phyloP scores from a whole-genome alignment of 148 eudicot genomes.

The Silene latifolia region DNA sequence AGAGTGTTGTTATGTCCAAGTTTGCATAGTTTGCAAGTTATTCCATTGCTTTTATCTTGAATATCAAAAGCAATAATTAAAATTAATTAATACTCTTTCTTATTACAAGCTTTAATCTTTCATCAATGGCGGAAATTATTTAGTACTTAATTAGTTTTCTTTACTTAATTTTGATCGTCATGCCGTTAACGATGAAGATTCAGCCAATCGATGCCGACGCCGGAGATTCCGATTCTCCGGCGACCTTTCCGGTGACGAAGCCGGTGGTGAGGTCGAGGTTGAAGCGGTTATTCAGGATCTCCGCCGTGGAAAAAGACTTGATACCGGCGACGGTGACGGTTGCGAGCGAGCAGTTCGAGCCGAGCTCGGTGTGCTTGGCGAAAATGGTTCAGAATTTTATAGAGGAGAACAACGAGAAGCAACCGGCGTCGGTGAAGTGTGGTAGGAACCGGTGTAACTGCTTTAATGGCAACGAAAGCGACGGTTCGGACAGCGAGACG shows the following conservation, averaged over 20 bases:
- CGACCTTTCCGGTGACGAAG: constrained; percentile 16
- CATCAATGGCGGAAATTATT: constrained; percentile 12
- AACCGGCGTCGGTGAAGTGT: neutral
- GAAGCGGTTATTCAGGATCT: constrained; percentile 53
- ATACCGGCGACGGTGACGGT: constrained; percentile 16
- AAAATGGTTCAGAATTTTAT: constrained; percentile 88
- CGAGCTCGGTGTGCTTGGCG: constrained; percentile 74
- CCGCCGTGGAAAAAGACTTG: constrained; percentile 39
- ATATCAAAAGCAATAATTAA: constrained; percentile 16
- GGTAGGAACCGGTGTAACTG: neutral
- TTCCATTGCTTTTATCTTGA: constrained; percentile 33
- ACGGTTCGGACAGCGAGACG: neutral
- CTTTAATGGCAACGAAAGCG: neutral
- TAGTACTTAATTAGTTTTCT: neutral
- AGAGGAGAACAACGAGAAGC: constrained; percentile 61
- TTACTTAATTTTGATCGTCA: constrained; percentile 8
- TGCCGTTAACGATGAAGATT: constrained; percentile 69
- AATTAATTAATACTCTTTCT: neutral
- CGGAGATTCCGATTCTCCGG: constrained; percentile 15
- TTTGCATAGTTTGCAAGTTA: constrained; percentile 53
- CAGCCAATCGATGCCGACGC: constrained; percentile 59
- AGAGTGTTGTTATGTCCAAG: constrained; percentile 9
- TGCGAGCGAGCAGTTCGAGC: constrained; percentile 45
- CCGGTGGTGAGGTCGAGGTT: constrained; percentile 55
- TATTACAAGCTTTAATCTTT: constrained; percentile 17